Evolutionary conservation across 306 rosid genomes (phyloP).

Genomic region (Sophora flavescens): DNA sequence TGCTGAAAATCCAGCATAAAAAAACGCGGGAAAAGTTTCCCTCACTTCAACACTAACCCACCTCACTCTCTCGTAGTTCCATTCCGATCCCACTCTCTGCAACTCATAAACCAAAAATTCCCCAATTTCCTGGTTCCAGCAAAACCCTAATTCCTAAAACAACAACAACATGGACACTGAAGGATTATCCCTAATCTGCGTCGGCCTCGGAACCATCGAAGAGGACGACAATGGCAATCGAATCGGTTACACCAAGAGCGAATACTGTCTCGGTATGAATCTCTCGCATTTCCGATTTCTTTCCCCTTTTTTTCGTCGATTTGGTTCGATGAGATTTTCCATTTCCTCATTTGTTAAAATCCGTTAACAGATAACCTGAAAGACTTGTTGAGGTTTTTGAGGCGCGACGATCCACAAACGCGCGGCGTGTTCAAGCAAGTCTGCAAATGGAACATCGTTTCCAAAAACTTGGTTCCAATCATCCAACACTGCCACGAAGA

Average conservation of each 20-base stretch:
- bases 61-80: conserved; percentile 32
- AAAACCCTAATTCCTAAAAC: conserved; percentile 30
- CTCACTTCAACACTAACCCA: conserved; percentile 28
- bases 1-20: no score
- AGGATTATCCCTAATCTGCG: conserved; percentile 80
- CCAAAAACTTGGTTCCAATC: conserved; percentile 78
- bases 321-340: background rate
- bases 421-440: conserved; percentile 92
- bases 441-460: conserved; percentile 83
- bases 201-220: conserved; percentile 68
- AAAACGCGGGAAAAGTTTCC: conserved; percentile 49
- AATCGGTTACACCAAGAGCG: conserved; percentile 68
- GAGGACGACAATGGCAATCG: conserved; percentile 69
- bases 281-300: conserved; percentile 3
- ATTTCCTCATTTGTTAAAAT: background rate
- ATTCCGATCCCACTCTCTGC: background rate
- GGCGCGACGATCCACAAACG: conserved; percentile 88
- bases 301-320: background rate
- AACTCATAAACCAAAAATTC: background rate
- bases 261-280: conserved; percentile 75
- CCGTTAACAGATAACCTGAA: conserved; percentile 76
- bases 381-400: conserved; percentile 88
- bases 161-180: conserved; percentile 64
- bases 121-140: conserved; percentile 6
- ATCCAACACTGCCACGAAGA: conserved; percentile 75